phyloP scores from a whole-genome alignment of 1,139 yeast genomes.

The Hemisphaericaspora xylofermentans region DNA sequence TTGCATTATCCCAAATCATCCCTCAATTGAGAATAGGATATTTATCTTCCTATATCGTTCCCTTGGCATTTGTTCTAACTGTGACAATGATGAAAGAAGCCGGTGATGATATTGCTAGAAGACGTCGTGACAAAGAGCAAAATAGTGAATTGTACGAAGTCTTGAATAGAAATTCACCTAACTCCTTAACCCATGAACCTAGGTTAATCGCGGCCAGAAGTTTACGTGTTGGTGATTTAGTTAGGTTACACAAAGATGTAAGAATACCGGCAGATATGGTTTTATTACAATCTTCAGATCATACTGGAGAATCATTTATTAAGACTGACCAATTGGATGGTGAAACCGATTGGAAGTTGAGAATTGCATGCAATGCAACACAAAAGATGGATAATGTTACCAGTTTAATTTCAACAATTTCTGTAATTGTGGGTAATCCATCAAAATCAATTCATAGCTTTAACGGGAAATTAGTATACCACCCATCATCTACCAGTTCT shows the following conservation, averaged over 20 bases:
- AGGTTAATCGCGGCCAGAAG: constrained; percentile 56
- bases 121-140: constrained; percentile 87
- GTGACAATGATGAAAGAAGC: constrained; percentile 98
- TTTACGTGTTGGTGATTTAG: constrained; percentile 82
- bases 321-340: constrained; percentile 98
- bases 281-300: constrained; percentile 78
- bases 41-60: constrained; percentile 88
- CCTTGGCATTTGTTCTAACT: constrained; percentile 84
- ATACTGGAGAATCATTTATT: constrained; percentile 84
- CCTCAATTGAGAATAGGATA: constrained; percentile 93
- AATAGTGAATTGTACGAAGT: constrained; percentile 82
- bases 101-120: constrained; percentile 84
- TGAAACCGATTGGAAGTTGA: constrained; percentile 97
- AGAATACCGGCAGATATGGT: constrained; percentile 94
- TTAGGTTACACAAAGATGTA: constrained; percentile 76
- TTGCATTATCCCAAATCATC: constrained; percentile 91
- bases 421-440: constrained; percentile 72
- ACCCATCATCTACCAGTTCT: constrained; percentile 25
- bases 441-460: constrained; percentile 80
- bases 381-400: constrained; percentile 51
- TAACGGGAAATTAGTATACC: constrained; percentile 64
- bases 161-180: constrained; percentile 34
- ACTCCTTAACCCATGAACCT: constrained; percentile 28
- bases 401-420: constrained; percentile 39
- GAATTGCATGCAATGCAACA: constrained; percentile 73